A percentile compares a stretch with the other conserved stretches of the same genome.
phyloP scores from a whole-genome alignment of 345 rosid genomes.

The Camelina hispida region DNA sequence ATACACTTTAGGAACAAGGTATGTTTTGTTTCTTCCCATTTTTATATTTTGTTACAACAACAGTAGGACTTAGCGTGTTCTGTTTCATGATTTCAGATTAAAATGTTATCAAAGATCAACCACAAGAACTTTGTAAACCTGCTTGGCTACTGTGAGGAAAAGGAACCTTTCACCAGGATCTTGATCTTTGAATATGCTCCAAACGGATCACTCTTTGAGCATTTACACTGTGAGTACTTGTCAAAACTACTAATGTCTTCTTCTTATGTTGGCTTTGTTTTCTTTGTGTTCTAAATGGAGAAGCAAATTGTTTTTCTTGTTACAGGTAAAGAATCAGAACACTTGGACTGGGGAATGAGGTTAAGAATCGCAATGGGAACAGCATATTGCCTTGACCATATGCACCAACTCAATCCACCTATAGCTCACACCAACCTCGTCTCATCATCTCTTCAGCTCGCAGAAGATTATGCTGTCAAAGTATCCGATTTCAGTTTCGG shows the following conservation, averaged over 20 bases:
- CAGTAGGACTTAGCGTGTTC: background rate
- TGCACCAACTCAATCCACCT: conserved; percentile 82
- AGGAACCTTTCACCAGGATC: conserved; percentile 89
- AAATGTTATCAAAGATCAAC: conserved; percentile 74
- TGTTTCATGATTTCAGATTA: conserved; percentile 64
- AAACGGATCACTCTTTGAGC: conserved; percentile 90
- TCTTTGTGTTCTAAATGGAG: conserved; percentile 7
- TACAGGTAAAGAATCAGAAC: conserved; percentile 90
- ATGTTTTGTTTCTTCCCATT: background rate
- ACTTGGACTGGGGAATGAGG: conserved; percentile 85
- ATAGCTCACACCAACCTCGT: conserved; percentile 63
- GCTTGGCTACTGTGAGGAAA: conserved; percentile 84
- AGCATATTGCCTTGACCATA: conserved; percentile 80
- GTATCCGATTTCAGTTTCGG: conserved; percentile 72
- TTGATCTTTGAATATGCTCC: conserved; percentile 98
- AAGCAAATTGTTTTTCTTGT: background rate
- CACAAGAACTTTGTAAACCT: conserved; percentile 96
- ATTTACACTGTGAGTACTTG: conserved; percentile 68
- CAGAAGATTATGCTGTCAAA: conserved; percentile 93
- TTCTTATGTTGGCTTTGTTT: background rate
- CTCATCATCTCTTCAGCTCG: conserved; percentile 72
- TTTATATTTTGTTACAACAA: background rate
- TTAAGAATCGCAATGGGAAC: conserved; percentile 84
- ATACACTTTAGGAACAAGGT: conserved; percentile 85
- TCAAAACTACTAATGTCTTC: background rate